Evolutionary conservation across 257 asterid species (phyloP).

Genomic region (Penstemon eatonii): DNA sequence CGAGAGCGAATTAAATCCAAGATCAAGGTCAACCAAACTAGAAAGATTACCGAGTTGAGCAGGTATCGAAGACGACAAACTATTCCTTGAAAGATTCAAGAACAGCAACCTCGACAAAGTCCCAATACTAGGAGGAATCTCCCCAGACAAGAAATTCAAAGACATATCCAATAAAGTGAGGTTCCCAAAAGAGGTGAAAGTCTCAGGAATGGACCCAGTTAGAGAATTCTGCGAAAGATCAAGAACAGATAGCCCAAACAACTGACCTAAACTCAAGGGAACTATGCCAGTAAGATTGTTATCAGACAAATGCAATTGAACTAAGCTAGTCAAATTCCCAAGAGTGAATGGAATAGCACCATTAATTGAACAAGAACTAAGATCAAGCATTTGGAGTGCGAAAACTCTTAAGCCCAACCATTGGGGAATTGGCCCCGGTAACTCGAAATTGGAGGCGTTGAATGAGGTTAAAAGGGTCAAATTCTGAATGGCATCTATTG

Average conservation of each 20-base stretch:
- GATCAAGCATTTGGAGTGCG: constrained; percentile 53
- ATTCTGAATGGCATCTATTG: constrained; percentile 50
- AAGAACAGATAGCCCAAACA: constrained; percentile 39
- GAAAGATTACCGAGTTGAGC: constrained; percentile 52
- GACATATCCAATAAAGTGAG: constrained; percentile 53
- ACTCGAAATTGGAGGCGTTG: constrained; percentile 52
- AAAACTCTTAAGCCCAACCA: constrained; percentile 49
- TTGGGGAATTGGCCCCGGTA: constrained; percentile 54
- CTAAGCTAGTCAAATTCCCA: constrained; percentile 50
- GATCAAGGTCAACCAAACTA: constrained; percentile 56
- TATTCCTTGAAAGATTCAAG: constrained; percentile 53
- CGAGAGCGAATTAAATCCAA: constrained; percentile 45
- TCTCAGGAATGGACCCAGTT: constrained; percentile 39
- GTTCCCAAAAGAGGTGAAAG: constrained; percentile 36
- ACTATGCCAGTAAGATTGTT: constrained; percentile 44
- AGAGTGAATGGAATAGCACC: constrained; percentile 45
- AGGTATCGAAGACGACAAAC: constrained; percentile 52
- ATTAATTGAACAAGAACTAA: constrained; percentile 43
- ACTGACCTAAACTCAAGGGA: constrained; percentile 46
- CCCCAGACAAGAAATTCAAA: constrained; percentile 44
- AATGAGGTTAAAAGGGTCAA: constrained; percentile 44
- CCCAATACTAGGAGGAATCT: constrained; percentile 49
- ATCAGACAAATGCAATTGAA: constrained; percentile 41
- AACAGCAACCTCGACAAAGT: constrained; percentile 42
- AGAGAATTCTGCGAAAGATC: constrained; percentile 50